Base-by-base conservation (phyloP, 768 basidiomycete species). In the Royoungia palumana region DNA sequence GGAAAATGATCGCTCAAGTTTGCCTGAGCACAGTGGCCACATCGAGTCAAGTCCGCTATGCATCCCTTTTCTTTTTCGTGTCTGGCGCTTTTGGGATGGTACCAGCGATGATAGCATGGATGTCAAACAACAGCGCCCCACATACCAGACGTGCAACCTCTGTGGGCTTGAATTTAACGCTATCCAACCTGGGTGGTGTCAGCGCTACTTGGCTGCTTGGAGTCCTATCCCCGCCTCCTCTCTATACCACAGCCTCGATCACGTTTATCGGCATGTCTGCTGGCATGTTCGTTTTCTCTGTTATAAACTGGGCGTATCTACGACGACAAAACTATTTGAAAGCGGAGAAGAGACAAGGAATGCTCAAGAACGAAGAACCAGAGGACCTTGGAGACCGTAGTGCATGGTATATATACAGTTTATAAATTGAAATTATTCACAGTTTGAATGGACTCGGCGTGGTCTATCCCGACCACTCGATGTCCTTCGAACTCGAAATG, bases 191-290 rank as follows among this genome's bases (percentile, higher is more conserved):
- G 0, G 81, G 81, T 1, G 80, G 80, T 3, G 81, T 84, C 43
- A 74, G 84, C n/a, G 70, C 76, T 3, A 82, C 81, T 0, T 84
- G 82, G 82, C 72, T 83, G 4, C 62, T 82, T 19, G 81, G 80
- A 11, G 53, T 50, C 2, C 58, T 82, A 3, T 81, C 78, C 7
- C 65, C 75, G 0, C 67, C 73, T 0, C 82, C 81, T 3, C 46
- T 68, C n/a, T 83, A 82, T 54, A 73, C 57, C 4, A 65, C 70
- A 34, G 82, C 78, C 0, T 76, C 77, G 1, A 54, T 69, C 45
- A 65, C 62, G 8, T 62, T 65, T 22, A 58, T 70, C 3, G 55
- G 55, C 44, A 65, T 72, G 68, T 73, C 78, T 0, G 56, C 72
- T 1, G 51, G n/a, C n/a, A n/a, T n/a, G n/a, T n/a, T n/a, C n/a